A percentile compares a stretch with the other conserved stretches of the same genome.
Conservation (phyloP, 352 stramenopile species). For the Globisporangium spinosum region DNA sequence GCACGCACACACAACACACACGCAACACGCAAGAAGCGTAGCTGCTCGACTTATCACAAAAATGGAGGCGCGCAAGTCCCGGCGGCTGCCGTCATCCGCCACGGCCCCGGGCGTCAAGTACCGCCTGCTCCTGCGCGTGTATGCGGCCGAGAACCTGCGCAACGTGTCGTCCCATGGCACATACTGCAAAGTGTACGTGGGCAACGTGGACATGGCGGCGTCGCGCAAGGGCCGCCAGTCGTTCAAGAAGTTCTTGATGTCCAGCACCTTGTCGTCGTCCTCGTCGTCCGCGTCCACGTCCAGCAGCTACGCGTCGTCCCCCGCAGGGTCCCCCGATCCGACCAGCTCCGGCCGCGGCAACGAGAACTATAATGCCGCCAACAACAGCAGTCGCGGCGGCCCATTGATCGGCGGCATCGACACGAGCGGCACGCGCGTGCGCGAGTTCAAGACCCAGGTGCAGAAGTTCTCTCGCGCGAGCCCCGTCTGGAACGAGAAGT, state of each 20-base stretch:
- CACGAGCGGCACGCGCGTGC: slow-evolving; percentile 21
- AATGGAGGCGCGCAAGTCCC: slow-evolving; percentile 21
- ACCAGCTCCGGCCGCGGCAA: not conserved
- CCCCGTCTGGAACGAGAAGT: slow-evolving; percentile 78
- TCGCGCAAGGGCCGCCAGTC: slow-evolving; percentile 21
- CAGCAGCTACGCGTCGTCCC: not conserved
- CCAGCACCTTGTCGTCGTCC: not conserved
- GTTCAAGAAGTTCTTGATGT: slow-evolving; percentile 20
- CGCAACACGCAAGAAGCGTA: not conserved
- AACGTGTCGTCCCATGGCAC: slow-evolving; percentile 65
- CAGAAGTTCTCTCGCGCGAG: slow-evolving; percentile 48
- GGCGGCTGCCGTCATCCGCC: not conserved
- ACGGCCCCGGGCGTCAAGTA: slow-evolving; percentile 5
- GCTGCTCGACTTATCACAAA: not conserved
- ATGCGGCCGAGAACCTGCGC: slow-evolving; percentile 53
- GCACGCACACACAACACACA: not conserved
- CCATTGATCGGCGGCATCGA: not conserved
- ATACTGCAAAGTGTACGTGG: slow-evolving; percentile 73
- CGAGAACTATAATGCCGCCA: not conserved
- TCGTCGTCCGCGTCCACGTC: slow-evolving; percentile 20
- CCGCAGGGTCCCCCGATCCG: slow-evolving; percentile 8
- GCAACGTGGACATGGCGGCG: slow-evolving; percentile 41
- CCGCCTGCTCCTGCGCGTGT: slow-evolving; percentile 64
- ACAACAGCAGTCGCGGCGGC: not conserved
- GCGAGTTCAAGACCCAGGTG: slow-evolving; percentile 62